Base-by-base conservation (phyloP, 1,284 basidiomycete species). In the Tetrapyrgos nigripes region DNA sequence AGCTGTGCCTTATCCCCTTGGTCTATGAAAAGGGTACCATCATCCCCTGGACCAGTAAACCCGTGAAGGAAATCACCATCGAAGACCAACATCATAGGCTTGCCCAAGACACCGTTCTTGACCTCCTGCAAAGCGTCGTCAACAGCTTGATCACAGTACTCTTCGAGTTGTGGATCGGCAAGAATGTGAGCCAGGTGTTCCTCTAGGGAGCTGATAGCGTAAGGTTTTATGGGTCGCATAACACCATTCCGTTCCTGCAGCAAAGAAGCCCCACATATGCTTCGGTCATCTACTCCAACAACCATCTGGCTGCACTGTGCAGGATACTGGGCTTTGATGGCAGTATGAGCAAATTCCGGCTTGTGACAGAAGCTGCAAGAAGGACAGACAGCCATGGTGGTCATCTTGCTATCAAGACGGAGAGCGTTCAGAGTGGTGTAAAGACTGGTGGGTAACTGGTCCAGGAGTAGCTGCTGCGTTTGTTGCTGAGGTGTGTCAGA, bases 351-450 rank as follows among this genome's bases (percentile, higher is more conserved):
- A 50, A 50, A 50, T 23, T 9, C 37, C 10, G 65, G 62, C 21
- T 46, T 56, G 47, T 69, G 63, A 3, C 52, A 65, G 33, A 48
- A 66, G 24, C 58, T 58, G 28, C 63, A 71, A 3, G 51, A 23
- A 0, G 66, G 65, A 43, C 70, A 72, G 10, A 65, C 55, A 0
- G 62, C 52, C 4, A 40, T 11, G 21, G 61, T 53, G 2, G 60
- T 69, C 1, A 62, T 68, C 14, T 31, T 53, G 43, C 54, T 47
- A 3, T 71, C 58, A 1, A 72, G 57, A 9, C 69, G 59, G 35
- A 73, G 70, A 2, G 28, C 24, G 6, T 50, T 58, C 0, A 70
- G 56, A 13, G 64, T 66, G 8, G 60, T 58, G 10, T 59, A 40
- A 10, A 71, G 50, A 14, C 46, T 64, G 1, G 53, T 55, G 5